Conservation (phyloP, 257 asterid genomes). For the Salvia splendens region DNA sequence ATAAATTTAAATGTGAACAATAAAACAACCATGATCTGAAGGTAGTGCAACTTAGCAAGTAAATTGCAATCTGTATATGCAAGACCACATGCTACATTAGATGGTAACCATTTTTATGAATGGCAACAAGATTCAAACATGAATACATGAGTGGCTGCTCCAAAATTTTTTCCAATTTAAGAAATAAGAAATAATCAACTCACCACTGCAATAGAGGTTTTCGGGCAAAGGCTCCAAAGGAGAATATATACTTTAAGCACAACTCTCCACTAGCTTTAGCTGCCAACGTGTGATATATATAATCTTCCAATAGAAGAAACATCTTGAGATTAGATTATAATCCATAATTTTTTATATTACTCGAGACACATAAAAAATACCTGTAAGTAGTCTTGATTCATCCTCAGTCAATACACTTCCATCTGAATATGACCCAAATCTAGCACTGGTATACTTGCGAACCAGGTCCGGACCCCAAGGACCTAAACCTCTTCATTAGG, state of each 20-base stretch:
- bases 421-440: conserved; percentile 62
- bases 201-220: conserved; percentile 68
- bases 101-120: conserved; percentile 9
- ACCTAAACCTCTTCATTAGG: conserved; percentile 70
- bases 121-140: conserved; percentile 15
- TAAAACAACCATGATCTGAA: neutral
- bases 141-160: neutral
- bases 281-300: conserved; percentile 74
- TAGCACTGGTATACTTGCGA: conserved; percentile 67
- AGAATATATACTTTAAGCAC: conserved; percentile 76
- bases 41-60: neutral
- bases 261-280: conserved; percentile 89
- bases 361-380: conserved; percentile 36
- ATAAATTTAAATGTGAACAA: neutral
- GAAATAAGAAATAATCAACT: conserved; percentile 32
- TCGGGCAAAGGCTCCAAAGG: conserved; percentile 84
- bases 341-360: neutral
- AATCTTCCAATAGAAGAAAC: conserved; percentile 49
- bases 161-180: neutral
- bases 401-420: conserved; percentile 56
- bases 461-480: conserved; percentile 92
- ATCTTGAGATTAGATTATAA: conserved; percentile 32
- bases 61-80: neutral
- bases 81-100: conserved; percentile 6
- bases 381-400: conserved; percentile 71